Evolutionary conservation across 352 stramenopile species (phyloP), one percentile per base, ranked within the genome.

Genomic region (Blastocystis sp.): DNA sequence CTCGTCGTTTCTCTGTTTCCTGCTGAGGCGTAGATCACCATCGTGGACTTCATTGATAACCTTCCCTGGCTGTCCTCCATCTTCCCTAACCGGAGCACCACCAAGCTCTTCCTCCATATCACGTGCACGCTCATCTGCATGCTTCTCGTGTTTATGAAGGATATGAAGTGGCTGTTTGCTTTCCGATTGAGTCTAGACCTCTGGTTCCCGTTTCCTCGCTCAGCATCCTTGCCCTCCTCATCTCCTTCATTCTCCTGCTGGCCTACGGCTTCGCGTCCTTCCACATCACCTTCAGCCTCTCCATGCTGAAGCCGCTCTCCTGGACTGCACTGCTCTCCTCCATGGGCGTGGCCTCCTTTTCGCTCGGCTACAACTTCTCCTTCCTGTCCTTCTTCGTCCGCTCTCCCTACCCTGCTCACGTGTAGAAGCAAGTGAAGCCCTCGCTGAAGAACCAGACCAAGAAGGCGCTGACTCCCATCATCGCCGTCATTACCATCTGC

Each of bases 21-120:
- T 19, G 19, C 0, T 84, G 17, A 56, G 11, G 9, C 52, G 34
- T 81, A 84, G 74, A 84, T 84, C 43, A 67, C 74, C 2, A 69
- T 84, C 40, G 74, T 84, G 23, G 74, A 84, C 61, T 84, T 84
- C 60, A 28, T 84, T 9, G 74, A 84, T 28, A 84, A 84, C 56
- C 60, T 84, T 62, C 74, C 74, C 14, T 84, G 74, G 74, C 43
- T 84, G 19, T n/a, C 19, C 2, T 38, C 5, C 9, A 34, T 84
- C 40, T 43, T 84, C 45, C 38, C 48, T 38, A 17, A 66, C 34
- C 52, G 9, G 14, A 43, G 1, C 14, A 52, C 56, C n/a, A 52
- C 66, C 1, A 84, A 84, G 28, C 53, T 84, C 56, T 19, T 69
- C 21, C 28, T 67, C 3, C 74, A 84, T 17, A 40, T 84, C 41